Conservation (phyloP, 2,329 filamentous ascomycete species). For the Ceratocystis diversiconidia region DNA sequence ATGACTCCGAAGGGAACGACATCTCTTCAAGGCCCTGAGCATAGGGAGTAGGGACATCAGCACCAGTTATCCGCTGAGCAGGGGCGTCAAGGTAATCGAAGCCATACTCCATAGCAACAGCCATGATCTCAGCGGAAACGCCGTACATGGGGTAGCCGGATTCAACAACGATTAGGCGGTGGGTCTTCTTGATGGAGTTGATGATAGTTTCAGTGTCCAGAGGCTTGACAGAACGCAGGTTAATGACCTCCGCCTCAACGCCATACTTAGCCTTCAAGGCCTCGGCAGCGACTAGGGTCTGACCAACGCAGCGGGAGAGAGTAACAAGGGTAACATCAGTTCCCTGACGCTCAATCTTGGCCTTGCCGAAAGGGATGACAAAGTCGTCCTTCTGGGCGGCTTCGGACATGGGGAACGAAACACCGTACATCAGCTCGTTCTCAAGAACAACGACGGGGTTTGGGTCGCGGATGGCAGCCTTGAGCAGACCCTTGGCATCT, state of each 20-base stretch:
- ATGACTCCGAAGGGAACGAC: constrained; percentile 78
- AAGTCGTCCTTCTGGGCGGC: constrained; percentile 93
- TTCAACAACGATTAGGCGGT: constrained; percentile 79
- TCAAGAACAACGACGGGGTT: constrained; percentile 90
- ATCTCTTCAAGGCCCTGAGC: constrained; percentile 86
- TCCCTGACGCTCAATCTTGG: constrained; percentile 92
- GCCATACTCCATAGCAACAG: constrained; percentile 89
- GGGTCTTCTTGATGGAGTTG: constrained; percentile 97
- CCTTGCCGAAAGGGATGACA: constrained; percentile 93
- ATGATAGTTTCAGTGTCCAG: constrained; percentile 90
- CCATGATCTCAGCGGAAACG: constrained; percentile 83
- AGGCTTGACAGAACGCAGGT: constrained; percentile 93
- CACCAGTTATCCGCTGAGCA: constrained; percentile 84
- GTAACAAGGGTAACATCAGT: constrained; percentile 94
- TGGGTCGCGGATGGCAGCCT: constrained; percentile 94
- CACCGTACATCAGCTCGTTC: constrained; percentile 85
- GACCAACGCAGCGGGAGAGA: constrained; percentile 87
- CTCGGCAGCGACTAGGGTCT: constrained; percentile 77
- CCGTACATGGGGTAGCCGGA: constrained; percentile 94
- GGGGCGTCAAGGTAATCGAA: constrained; percentile 97
- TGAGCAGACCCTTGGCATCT: constrained; percentile 94
- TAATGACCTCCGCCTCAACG: constrained; percentile 90
- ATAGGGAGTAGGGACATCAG: constrained; percentile 94
- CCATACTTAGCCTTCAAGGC: constrained; percentile 92
- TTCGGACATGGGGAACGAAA: constrained; percentile 92